Evolutionary conservation across 768 basidiomycete genomes (phyloP), one percentile per base, ranked within the genome.

Genomic region (Paxillus rubicundulus): DNA sequence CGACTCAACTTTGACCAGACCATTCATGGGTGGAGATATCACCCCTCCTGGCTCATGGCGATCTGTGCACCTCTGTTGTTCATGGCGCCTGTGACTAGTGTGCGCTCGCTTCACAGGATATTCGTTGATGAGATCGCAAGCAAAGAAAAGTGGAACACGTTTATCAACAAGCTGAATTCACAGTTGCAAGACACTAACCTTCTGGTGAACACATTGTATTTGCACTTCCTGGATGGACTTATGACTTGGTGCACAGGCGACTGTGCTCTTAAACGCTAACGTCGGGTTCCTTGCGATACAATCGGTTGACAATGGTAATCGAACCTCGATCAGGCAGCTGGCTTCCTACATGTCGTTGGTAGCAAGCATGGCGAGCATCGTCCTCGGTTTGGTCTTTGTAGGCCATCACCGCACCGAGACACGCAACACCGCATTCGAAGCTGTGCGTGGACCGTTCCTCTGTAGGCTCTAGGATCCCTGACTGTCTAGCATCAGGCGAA

Each of bases 211-310:
- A 45, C 9, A 40, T 13, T 6, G 36, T 24, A 16, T 32, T 9
- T 9, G 14, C 1, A 8, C 27, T 16, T 45, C 4, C 3, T 20
- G 18, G 17, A 8, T 0, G 13, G 14, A 39, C 13, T 48, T 14
- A 50, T 30, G 13, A 4, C 28, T 17, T 8, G 2, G n/a, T 2
- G 14, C 47, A 3, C 42, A 85, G 82, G 77, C 76, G 2, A 81
- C 80, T 1, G 81, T 85, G 2, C 67, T 86, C 16, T 61, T 86
- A 18, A 79, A 77, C 34, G 80, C 79, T 12, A 84, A 84, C 45
- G 79, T 86, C 0, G 78, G 74, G 0, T 83, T 85, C 56, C 67
- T 87, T n/a, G 77, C 82, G 2, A 82, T 85, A 33, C 69, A 73
- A 28, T 70, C 72, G 18, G 72, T 76, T 13, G 74, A 54, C 34